Evolutionary conservation across 1,284 basidiomycete genomes (phyloP).

Genomic region (Leucoagaricus sp.): DNA sequence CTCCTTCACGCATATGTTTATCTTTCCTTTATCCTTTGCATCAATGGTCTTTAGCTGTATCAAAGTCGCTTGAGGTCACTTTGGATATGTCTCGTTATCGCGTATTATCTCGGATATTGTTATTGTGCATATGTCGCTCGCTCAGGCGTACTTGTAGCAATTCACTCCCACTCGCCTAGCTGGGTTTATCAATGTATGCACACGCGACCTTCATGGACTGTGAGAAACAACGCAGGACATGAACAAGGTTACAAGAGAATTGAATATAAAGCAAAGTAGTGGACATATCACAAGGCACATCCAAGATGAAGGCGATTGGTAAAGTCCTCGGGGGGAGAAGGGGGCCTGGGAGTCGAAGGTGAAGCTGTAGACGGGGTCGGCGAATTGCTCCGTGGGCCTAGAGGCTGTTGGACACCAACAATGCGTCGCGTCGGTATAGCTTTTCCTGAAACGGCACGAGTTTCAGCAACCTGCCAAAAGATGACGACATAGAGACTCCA

Average conservation of each 20-base stretch:
- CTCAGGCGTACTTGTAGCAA: not conserved
- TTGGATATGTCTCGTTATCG: too few species aligned
- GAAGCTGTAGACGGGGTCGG: not conserved
- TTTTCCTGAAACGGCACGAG: conserved; percentile 57
- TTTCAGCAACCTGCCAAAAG: not conserved
- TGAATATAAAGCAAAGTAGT: too few species aligned
- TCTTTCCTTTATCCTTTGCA: not conserved
- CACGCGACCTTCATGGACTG: too few species aligned
- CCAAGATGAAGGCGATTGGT: not conserved
- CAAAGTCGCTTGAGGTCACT: not conserved
- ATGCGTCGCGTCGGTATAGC: conserved; percentile 95
- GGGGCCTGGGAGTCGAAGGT: not conserved
- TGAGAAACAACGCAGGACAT: too few species aligned
- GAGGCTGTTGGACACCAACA: not conserved
- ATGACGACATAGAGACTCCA: not conserved
- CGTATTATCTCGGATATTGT: too few species aligned
- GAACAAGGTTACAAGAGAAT: too few species aligned
- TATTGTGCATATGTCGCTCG: too few species aligned
- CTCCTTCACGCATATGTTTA: not conserved
- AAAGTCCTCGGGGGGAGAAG: conserved; percentile 4
- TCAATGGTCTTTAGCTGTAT: not conserved
- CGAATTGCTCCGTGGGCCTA: not conserved
- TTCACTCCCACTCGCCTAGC: not conserved
- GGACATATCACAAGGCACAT: not conserved
- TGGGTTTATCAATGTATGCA: not conserved